phyloP scores from a whole-genome alignment of 2,329 filamentous ascomycete genomes.

The Aspergillus luchuensis region DNA sequence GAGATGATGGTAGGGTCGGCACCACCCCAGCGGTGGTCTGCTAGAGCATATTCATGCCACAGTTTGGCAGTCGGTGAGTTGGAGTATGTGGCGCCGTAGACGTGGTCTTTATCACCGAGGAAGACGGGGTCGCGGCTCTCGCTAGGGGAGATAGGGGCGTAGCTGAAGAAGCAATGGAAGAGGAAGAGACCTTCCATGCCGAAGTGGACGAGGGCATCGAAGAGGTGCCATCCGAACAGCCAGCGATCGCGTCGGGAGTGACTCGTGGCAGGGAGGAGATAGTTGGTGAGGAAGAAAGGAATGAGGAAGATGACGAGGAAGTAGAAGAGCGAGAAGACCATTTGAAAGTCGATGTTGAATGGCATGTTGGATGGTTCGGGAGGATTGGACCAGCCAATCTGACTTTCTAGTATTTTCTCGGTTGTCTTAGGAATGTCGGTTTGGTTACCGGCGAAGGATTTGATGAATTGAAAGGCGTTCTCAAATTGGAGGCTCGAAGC shows the following conservation, averaged over 20 bases:
- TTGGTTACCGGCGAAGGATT: background rate
- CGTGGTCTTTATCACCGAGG: conserved; percentile 54
- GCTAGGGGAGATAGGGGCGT: conserved; percentile 48
- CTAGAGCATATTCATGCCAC: conserved; percentile 69
- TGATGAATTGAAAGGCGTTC: background rate
- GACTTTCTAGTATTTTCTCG: background rate
- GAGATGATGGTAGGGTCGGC: conserved; percentile 61
- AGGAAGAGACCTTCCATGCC: conserved; percentile 88
- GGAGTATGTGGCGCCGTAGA: conserved; percentile 63
- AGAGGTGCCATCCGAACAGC: conserved; percentile 92
- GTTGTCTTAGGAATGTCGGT: background rate
- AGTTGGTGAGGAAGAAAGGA: conserved; percentile 53
- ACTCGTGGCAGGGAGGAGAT: conserved; percentile 53
- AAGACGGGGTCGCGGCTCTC: conserved; percentile 48
- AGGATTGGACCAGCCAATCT: background rate
- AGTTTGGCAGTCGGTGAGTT: conserved; percentile 55
- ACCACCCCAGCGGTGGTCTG: conserved; percentile 62
- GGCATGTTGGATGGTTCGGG: conserved; percentile 22
- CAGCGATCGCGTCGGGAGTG: conserved; percentile 63
- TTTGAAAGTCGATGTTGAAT: conserved; percentile 48
- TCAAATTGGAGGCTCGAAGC: background rate
- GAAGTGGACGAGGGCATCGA: conserved; percentile 89
- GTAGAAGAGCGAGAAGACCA: conserved; percentile 54
- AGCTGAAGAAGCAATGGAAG: conserved; percentile 88
- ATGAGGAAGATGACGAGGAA: conserved; percentile 54